These are phyloP conservation scores for Aspergillus sp. DNA, from an alignment of 2,329 filamentous ascomycete species.

Conservation along the genomic window DNA sequence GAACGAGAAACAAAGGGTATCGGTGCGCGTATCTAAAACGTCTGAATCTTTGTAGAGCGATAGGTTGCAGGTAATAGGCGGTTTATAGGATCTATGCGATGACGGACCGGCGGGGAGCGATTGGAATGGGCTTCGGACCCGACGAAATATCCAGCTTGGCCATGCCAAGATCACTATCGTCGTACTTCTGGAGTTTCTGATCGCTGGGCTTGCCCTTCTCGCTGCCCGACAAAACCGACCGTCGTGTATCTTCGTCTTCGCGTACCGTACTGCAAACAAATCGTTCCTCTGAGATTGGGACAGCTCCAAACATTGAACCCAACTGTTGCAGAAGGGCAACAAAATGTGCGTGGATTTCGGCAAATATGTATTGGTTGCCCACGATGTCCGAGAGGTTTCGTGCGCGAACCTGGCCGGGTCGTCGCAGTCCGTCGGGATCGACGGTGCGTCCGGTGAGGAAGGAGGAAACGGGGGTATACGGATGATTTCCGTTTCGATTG, in stretches of 20 bases:
- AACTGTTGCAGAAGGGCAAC: constrained; percentile 50
- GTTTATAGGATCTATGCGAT: constrained; percentile 29
- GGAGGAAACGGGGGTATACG: constrained; percentile 57
- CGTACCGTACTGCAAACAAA: constrained; percentile 41
- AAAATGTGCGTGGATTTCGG: constrained; percentile 57
- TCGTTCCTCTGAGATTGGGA: constrained; percentile 43
- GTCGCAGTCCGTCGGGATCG: constrained; percentile 56
- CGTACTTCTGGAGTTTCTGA: constrained; percentile 21
- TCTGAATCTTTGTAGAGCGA: not conserved
- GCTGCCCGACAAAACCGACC: constrained; percentile 21
- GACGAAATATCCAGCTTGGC: constrained; percentile 34
- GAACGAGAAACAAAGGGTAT: not conserved
- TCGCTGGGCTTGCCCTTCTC: constrained; percentile 20
- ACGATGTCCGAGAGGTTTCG: constrained; percentile 60
- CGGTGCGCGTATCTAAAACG: not conserved
- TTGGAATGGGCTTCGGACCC: constrained; percentile 39
- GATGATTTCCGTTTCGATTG: constrained; percentile 32
- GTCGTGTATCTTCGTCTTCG: constrained; percentile 30
- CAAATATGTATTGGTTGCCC: constrained; percentile 59
- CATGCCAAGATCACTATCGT: constrained; percentile 32
- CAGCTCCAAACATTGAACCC: constrained; percentile 46
- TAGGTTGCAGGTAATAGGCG: not conserved
- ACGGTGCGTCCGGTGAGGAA: constrained; percentile 57
- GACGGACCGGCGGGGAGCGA: constrained; percentile 35
- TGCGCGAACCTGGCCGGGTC: constrained; percentile 54